A percentile compares a stretch with the other conserved stretches of the same genome.
Evolutionary conservation across 805 yeast species (phyloP).

Genomic region (Tetrapisispora nanseiensis): DNA sequence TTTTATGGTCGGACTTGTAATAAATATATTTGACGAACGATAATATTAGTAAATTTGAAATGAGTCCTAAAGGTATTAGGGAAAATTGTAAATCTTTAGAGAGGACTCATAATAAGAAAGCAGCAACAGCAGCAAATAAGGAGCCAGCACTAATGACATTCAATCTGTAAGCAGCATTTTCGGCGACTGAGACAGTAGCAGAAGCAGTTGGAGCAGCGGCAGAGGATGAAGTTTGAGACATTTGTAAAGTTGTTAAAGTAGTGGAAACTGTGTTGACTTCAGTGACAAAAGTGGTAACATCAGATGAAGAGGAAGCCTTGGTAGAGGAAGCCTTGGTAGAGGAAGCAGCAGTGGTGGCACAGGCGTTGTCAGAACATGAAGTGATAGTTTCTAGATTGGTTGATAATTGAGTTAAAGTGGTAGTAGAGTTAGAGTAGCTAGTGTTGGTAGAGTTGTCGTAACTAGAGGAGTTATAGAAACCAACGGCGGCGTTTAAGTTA

Average conservation of each 20-base stretch:
- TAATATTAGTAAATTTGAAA: neutral
- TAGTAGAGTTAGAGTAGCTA: neutral
- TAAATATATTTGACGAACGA: neutral
- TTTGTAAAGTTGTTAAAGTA: neutral
- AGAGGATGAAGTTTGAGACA: neutral
- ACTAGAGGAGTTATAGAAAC: slow-evolving; percentile 1
- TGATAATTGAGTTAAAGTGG: neutral
- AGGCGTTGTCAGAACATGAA: neutral
- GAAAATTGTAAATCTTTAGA: neutral
- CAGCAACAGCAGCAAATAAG: slow-evolving; percentile 2
- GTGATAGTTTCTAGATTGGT: slow-evolving; percentile 11
- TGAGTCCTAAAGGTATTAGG: neutral
- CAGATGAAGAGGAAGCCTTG: neutral
- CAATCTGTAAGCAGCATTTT: slow-evolving; percentile 5
- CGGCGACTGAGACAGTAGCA: neutral
- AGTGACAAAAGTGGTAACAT: neutral
- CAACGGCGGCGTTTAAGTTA: neutral
- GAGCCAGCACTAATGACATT: slow-evolving; percentile 4
- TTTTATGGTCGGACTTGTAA: too few relatives aligned
- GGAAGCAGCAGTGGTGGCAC: too few relatives aligned
- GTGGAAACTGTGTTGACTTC: neutral
- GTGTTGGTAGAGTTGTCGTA: neutral
- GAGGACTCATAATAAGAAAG: slow-evolving; percentile 3
- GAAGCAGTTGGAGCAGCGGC: neutral
- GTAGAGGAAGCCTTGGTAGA: neutral